phyloP scores from a whole-genome alignment of 2,329 filamentous ascomycete genomes.

The Trematosphaeria pertusa region DNA sequence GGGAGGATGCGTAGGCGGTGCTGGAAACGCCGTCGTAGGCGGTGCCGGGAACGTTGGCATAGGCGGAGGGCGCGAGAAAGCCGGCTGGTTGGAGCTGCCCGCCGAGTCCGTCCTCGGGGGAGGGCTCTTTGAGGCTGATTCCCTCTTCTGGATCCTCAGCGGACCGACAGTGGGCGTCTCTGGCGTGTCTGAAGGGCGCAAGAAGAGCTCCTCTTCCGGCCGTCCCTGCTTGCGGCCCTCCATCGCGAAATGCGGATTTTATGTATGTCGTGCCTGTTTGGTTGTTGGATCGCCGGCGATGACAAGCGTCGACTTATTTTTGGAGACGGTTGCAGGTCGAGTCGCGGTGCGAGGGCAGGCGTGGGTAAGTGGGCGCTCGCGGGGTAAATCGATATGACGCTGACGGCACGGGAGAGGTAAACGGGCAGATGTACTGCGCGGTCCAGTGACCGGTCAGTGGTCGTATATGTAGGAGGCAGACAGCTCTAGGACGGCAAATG shows the following conservation, averaged over 20 bases:
- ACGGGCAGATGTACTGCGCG: conserved; percentile 4
- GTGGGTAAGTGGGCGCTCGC: conserved; percentile 19
- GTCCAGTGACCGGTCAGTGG: conserved; percentile 9
- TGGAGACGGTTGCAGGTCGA: conserved; percentile 30
- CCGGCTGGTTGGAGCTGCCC: conserved; percentile 62
- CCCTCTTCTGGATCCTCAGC: conserved; percentile 82
- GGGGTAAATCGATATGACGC: conserved; percentile 28
- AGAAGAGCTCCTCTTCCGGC: conserved; percentile 84
- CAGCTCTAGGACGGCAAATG: conserved; percentile 13
- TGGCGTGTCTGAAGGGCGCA: conserved; percentile 56
- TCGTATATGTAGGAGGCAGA: conserved; percentile 13
- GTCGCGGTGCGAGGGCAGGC: conserved; percentile 19
- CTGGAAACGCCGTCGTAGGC: conserved; percentile 69
- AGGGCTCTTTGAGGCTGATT: conserved; percentile 55
- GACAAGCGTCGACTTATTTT: conserved; percentile 33
- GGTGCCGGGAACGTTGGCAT: conserved; percentile 70
- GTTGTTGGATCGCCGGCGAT: conserved; percentile 31
- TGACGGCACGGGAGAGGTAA: conserved; percentile 5
- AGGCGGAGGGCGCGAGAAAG: conserved; percentile 48
- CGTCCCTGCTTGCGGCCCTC: conserved; percentile 66
- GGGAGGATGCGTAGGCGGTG: conserved; percentile 57
- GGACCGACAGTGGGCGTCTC: conserved; percentile 84
- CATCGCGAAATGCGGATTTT: conserved; percentile 31
- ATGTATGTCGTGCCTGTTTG: conserved; percentile 11
- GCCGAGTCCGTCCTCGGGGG: conserved; percentile 67